These are phyloP conservation scores for Gelatoporia subvermispora DNA, from an alignment of 768 basidiomycete species.

Conservation along the genomic window DNA sequence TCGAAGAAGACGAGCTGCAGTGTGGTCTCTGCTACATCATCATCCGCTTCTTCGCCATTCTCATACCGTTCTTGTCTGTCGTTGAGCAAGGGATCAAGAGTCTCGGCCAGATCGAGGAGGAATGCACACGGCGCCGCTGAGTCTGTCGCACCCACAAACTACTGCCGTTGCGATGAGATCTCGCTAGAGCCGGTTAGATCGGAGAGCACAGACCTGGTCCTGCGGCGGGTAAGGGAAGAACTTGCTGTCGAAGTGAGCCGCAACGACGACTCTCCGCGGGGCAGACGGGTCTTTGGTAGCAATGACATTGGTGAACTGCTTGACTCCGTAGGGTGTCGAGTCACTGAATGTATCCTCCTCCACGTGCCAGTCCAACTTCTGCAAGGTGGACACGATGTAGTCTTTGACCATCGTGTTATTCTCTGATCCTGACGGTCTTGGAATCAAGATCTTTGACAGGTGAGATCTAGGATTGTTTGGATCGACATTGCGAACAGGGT, in stretches of 20 bases:
- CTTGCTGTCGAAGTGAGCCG: constrained; percentile 94
- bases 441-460: constrained; percentile 81
- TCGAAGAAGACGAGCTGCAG: constrained; percentile 94
- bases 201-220: constrained; percentile 56
- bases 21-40: constrained; percentile 77
- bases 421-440: constrained; percentile 68
- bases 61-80: constrained; percentile 50
- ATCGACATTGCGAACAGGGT: constrained; percentile 68
- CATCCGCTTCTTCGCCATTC: constrained; percentile 58
- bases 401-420: constrained; percentile 80
- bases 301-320: constrained; percentile 83
- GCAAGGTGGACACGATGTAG: constrained; percentile 72
- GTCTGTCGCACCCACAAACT: constrained; percentile 98
- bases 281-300: constrained; percentile 93
- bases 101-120: constrained; percentile 87
- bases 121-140: constrained; percentile 94
- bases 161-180: constrained; percentile 10
- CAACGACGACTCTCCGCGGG: constrained; percentile 71
- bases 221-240: constrained; percentile 67
- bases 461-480: constrained; percentile 62
- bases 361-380: constrained; percentile 77
- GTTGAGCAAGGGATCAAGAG: constrained; percentile 69
- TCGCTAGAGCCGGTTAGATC: not conserved
- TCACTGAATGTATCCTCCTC: constrained; percentile 81
- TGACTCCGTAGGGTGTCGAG: constrained; percentile 75